Base-by-base conservation (phyloP, 495 filamentous ascomycete species). In the Podospora sp. region DNA sequence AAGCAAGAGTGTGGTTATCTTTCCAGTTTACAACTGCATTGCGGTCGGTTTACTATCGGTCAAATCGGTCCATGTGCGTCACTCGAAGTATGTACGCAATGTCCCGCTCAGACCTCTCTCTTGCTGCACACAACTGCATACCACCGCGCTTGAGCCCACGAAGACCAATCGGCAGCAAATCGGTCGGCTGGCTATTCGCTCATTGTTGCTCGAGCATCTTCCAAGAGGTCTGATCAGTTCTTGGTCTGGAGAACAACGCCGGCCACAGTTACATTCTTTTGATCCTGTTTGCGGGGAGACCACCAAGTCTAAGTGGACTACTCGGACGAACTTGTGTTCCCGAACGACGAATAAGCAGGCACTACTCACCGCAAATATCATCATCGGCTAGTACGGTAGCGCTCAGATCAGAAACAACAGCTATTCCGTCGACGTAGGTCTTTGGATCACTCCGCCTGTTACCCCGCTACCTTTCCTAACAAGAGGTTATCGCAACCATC, bases 21-120 rank as follows among this genome's bases (percentile, higher is more conserved):
- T 46, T 46, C 16, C 9, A 11, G 40, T 6, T 46, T 46, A 18
- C 40, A 11, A 2, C 40, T 18, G 40, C 16, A 18, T 46, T 46
- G 40, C 11, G 2, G 9, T 18, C 40, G 16, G 40, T 36, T 36
- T 36, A 12, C 33, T 5, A 12, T 36, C 33, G 33, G 33, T 12
- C 12, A 27, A 33, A 12, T n/a, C 22, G 16, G 58, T 21, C 18
- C 18, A 27, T 53, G 61, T 53, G 21, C 24, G 40, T 26, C 46
- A 52, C 24, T 25, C 14, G 24, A 29, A 29, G n/a, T 21, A 40
- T 63, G 61, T 33, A 52, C 61, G 49, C 46, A 52, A 33, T 51
- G 46, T 26, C 60, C 61, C 61, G 61, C 61, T 63, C 61, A 63
- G 61, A 14, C 61, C 61, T 24, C 33, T 20, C 24, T 29, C 33